Evolutionary conservation across 2,329 filamentous ascomycete genomes (phyloP), one percentile per base, ranked within the genome.

Genomic region (Penicillium sp.): DNA sequence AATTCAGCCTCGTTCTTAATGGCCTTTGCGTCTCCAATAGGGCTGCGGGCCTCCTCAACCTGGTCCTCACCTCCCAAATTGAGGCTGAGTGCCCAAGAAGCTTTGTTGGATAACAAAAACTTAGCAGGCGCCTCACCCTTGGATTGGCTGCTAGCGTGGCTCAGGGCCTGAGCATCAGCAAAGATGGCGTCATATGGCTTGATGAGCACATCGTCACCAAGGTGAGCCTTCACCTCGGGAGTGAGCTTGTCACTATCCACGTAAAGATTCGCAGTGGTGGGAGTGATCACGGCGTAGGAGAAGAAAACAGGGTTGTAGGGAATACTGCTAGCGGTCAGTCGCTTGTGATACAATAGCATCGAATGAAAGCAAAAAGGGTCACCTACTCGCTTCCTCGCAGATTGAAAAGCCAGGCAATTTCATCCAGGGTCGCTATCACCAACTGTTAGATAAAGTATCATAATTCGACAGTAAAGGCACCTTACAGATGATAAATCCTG

Each of bases 291-390:
- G 45, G 93, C 93, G 69, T 98, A 99, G 16, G 93, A 95, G 77
- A 98, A 98, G 80, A 99, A 98, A 49, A 99, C 95, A 0, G 95
- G 95, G 71, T 99, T 99, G 79, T 95, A 99, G 0, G 92, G 91
- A 63, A 99, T 98, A 72, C 82, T 85, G 62, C 41, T 41, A 29
- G 50, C 10, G 11, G 53, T 59, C 27, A 60, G 60, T 56, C 9
- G 13, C 6, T 27, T 11, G 22, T 21, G 26, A 8, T 1, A 11
- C 22, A 48, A 29, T 11, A 8, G 14, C 35, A 39, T 39, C 35
- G n/a, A 39, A 46, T 24, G 22, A 35, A 31, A 13, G 46, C 9
- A 9, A 39, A 27, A 27, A 41, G 29, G 41, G 2, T n/a, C 24
- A 31, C 81, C 62, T 76, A 84, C 82, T 98, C 95, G 73, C 84